Evolutionary conservation across 1,284 basidiomycete genomes (phyloP).

Genomic region (Cutaneotrichosporon mucoides): DNA sequence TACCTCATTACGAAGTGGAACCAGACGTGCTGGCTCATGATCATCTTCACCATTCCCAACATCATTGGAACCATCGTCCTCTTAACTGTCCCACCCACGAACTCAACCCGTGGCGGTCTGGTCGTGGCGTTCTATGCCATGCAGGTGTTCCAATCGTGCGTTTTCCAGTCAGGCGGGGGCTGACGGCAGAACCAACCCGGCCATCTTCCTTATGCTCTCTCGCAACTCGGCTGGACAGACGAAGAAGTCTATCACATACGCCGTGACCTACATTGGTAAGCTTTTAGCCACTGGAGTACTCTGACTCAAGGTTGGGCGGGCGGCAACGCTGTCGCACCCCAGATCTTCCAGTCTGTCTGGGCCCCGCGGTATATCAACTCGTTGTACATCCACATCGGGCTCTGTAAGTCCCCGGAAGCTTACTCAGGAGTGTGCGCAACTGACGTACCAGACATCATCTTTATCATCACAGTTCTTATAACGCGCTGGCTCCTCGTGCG

Average conservation of each 20-base stretch:
- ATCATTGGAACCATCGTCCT: slow-evolving; percentile 18
- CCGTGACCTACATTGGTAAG: slow-evolving; percentile 21
- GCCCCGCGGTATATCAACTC: slow-evolving; percentile 31
- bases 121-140: slow-evolving; percentile 19
- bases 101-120: slow-evolving; percentile 12
- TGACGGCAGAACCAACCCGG: slow-evolving; percentile 7
- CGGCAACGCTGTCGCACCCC: slow-evolving; percentile 35
- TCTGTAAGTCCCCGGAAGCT: slow-evolving; percentile 12
- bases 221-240: slow-evolving; percentile 24
- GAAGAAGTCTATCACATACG: slow-evolving; percentile 19
- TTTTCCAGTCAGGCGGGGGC: too few relatives aligned
- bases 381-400: slow-evolving; percentile 37
- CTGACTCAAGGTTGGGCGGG: slow-evolving; percentile 21
- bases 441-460: slow-evolving; percentile 16
- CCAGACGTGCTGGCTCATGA: slow-evolving; percentile 8
- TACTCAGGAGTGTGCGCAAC: not conserved
- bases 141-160: slow-evolving; percentile 8
- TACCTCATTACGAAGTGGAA: slow-evolving; percentile 6
- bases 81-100: slow-evolving; percentile 13
- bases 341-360: slow-evolving; percentile 33
- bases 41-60: slow-evolving; percentile 15
- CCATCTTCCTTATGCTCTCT: slow-evolving; percentile 19
- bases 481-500: slow-evolving; percentile 22
- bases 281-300: too few relatives aligned
- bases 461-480: slow-evolving; percentile 19